These are phyloP conservation scores for Carex pumila DNA, from an alignment of 176 grass and related monocot genomes.

Conservation along the genomic window DNA sequence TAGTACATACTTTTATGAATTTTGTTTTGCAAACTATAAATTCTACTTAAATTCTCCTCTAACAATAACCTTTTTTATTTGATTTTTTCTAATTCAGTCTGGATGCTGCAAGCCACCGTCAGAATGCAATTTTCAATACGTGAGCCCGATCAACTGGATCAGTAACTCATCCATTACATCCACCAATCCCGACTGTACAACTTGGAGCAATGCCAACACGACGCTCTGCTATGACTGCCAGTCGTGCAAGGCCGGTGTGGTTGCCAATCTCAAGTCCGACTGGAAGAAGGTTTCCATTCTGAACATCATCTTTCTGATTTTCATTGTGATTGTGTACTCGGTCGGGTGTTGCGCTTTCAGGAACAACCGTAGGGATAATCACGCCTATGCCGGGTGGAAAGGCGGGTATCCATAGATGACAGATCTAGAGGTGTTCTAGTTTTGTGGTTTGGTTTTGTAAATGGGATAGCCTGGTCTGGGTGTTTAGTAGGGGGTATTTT, in stretches of 20 bases:
- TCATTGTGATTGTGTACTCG: slow-evolving; percentile 84
- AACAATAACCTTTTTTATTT: neutral
- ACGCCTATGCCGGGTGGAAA: slow-evolving; percentile 24
- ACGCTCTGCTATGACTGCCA: slow-evolving; percentile 59
- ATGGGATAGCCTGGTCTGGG: neutral
- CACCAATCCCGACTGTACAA: slow-evolving; percentile 37
- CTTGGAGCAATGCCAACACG: slow-evolving; percentile 34
- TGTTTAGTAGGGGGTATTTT: neutral
- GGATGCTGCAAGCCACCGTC: slow-evolving; percentile 75
- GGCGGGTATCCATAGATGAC: slow-evolving; percentile 30
- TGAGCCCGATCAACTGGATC: slow-evolving; percentile 30
- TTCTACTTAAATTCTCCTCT: neutral
- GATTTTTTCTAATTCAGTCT: slow-evolving; percentile 22
- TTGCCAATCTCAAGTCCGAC: slow-evolving; percentile 44
- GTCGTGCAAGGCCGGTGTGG: slow-evolving; percentile 73
- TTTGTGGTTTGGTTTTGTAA: neutral
- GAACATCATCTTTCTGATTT: slow-evolving; percentile 54
- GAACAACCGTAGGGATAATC: slow-evolving; percentile 63
- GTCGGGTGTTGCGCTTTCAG: slow-evolving; percentile 79
- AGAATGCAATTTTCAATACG: slow-evolving; percentile 35
- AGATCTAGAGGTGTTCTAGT: neutral
- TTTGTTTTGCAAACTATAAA: too few species aligned
- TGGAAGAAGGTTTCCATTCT: slow-evolving; percentile 64
- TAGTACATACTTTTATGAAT: neutral
- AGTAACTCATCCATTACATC: rapidly evolving